Base-by-base conservation (phyloP, 2,329 filamentous ascomycete genomes). In the Mollisiaceae sp. region DNA sequence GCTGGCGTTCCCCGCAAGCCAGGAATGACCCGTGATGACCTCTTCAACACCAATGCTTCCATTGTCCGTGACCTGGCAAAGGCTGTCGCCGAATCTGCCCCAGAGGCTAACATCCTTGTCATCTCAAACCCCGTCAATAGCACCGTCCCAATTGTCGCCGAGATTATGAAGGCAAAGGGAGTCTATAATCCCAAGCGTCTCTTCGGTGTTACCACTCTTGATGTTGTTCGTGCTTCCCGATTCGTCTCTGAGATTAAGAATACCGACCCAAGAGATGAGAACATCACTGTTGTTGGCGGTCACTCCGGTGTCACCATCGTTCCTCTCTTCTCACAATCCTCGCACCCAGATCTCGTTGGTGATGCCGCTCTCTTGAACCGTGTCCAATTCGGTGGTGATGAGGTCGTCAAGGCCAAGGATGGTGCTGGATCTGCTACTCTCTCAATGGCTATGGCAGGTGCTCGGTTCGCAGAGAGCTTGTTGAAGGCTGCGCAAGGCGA, bases 51-150 rank as follows among this genome's bases (percentile, higher is more conserved):
- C 87, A 99, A 99, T 83, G 95, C 95, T 82, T 97, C 93, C 80
- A 99, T 99, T 81, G 95, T 99, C 80, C 94, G 94, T 78, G 95
- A 98, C 83, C 89, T 99, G 73, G 94, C 94, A 84, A 97, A 97
- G 89, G 94, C 93, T 76, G 89, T 89, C 78, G 95, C 95, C 77
- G 89, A 97, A 77, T 87, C 92, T 74, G 87, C 90, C 78, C 95
- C 95, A 77, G 86, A 97, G 71, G 95, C 95, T 82, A 97, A 97
- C 84, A 86, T 98, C 81, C 89, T 98, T 79, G 89, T 99, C 86
- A 99, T 99, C 84, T 89, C 94, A 82, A 99, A 99, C 90, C 95
- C 95, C 69, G 94, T 99, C 85, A 99, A 99, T 93, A 97, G 93
- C 76, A 99, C 95, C 78, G 95, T 99, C 77, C 95, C 95, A 80